Base-by-base conservation (phyloP, 2,329 filamentous ascomycete genomes). In the Pezicula carpinea region DNA sequence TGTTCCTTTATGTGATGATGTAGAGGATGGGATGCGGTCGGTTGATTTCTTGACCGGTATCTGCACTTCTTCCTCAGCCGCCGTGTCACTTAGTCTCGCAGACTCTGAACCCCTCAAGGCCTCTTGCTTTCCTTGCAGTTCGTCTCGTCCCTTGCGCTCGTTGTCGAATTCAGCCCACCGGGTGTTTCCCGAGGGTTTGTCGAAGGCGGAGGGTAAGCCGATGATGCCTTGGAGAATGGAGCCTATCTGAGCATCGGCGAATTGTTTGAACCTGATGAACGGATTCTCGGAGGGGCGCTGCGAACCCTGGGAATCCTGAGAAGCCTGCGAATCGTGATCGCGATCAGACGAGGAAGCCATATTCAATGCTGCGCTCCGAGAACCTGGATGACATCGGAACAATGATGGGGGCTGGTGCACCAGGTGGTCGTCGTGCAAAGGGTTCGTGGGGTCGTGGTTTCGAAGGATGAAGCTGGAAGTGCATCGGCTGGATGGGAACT, bases 151-250 rank as follows among this genome's bases (percentile, higher is more conserved):
- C 35, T 53, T 51, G 21, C 59, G 46, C 26, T 59, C 53, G 7
- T 61, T 53, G 39, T 64, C 59, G 21, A 61, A 53, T 15, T 52
- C 53, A 11, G 57, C 53, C 59, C 58, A 64, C 34, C 53, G 49
- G 10, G 44, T 17, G 40, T 54, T 49, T 15, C 33, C 47, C 14
- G 48, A 40, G 3, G 55, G 23, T 17, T 49, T 53, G 34, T 52
- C 54, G 19, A 64, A 56, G 23, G 60, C 54, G 11, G 62, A 62
- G 5, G 62, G 62, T 14, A 65, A 47, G 10, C 62, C 62, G 21
- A 62, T 52, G 17, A 65, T 50, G 39, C 59, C 59, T 53, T 64
- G 62, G 7, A 65, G 51, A 8, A 65, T 43, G 43, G 59, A 54
- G 39, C 58, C 51, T 47, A 65, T 52, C 26, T 64, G 56, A 6